Conservation (phyloP, 2,329 filamentous ascomycete genomes). For the Fusarium caatingaense region DNA sequence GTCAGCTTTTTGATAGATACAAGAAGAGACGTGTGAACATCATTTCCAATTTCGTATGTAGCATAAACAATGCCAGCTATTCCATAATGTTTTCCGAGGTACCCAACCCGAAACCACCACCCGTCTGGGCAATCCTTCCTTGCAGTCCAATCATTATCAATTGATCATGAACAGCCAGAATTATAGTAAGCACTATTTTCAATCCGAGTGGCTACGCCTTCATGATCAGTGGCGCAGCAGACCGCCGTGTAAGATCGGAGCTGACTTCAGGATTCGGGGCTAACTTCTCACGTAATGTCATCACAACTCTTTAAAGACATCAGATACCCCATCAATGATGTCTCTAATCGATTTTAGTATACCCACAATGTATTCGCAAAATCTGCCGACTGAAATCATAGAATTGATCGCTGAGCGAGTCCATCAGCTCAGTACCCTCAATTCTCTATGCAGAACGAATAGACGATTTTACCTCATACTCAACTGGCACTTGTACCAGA, state of each 20-base stretch:
- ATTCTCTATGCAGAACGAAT: conserved; percentile 1
- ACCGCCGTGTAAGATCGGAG: neutral
- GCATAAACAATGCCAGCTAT: neutral
- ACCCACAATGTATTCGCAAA: neutral
- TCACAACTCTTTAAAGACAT: neutral
- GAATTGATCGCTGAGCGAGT: neutral
- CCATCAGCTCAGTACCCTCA: neutral
- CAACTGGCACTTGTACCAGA: neutral
- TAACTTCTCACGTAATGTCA: conserved; percentile 12
- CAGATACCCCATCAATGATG: accelerated
- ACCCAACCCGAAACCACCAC: no score
- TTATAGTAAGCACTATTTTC: neutral
- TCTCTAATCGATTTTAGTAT: accelerated
- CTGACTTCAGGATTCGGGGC: neutral
- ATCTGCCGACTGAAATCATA: conserved; percentile 13
- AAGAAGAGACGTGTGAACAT: neutral
- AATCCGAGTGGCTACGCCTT: neutral
- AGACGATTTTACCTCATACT: neutral
- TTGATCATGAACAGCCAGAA: neutral
- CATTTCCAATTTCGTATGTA: neutral
- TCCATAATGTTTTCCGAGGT: neutral
- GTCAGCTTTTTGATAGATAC: accelerated
- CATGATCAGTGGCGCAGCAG: neutral
- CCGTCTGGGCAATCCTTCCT: neutral
- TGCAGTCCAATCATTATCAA: neutral